phyloP scores from a whole-genome alignment of 495 filamentous ascomycete species.

The Letharia lupina region DNA sequence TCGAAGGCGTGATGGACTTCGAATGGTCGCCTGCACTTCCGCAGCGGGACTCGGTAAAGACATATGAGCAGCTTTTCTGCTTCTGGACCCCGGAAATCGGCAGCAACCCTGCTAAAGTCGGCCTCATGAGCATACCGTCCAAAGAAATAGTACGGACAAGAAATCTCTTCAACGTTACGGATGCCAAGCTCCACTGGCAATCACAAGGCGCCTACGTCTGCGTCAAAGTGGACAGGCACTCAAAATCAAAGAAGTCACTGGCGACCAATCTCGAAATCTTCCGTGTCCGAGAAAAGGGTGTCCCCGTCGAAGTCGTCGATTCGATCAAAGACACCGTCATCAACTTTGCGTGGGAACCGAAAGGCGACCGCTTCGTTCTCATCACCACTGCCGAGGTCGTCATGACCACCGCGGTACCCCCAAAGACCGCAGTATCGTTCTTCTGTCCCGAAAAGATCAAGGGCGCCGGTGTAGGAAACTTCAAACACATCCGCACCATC shows the following conservation, averaged over 20 bases:
- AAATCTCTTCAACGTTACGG: conserved; percentile 94
- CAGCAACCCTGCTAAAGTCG: conserved; percentile 95
- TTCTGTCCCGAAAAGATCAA: conserved; percentile 93
- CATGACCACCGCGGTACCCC: conserved; percentile 69
- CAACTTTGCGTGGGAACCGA: conserved; percentile 98
- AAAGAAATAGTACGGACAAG: conserved; percentile 88
- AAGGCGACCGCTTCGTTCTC: conserved; percentile 91
- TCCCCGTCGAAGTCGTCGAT: conserved; percentile 95
- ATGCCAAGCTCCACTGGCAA: conserved; percentile 97
- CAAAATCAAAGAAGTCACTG: conserved; percentile 95
- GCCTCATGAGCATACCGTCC: conserved; percentile 88
- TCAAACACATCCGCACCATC: conserved; percentile 83
- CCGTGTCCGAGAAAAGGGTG: conserved; percentile 90
- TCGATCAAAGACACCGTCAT: conserved; percentile 95
- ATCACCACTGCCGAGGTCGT: conserved; percentile 88
- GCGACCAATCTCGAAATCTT: conserved; percentile 98
- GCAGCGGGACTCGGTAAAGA: conserved; percentile 69
- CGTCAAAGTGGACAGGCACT: conserved; percentile 97
- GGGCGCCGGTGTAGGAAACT: conserved; percentile 69
- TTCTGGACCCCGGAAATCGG: conserved; percentile 99
- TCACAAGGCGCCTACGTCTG: conserved; percentile 87
- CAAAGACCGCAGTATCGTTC: conserved; percentile 91
- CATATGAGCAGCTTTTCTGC: conserved; percentile 89
- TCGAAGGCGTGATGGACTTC: conserved; percentile 94
- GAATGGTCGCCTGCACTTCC: conserved; percentile 88